Evolutionary conservation across 73 alveolate genomes (phyloP).

Genomic region (Uronychia binucleata): DNA sequence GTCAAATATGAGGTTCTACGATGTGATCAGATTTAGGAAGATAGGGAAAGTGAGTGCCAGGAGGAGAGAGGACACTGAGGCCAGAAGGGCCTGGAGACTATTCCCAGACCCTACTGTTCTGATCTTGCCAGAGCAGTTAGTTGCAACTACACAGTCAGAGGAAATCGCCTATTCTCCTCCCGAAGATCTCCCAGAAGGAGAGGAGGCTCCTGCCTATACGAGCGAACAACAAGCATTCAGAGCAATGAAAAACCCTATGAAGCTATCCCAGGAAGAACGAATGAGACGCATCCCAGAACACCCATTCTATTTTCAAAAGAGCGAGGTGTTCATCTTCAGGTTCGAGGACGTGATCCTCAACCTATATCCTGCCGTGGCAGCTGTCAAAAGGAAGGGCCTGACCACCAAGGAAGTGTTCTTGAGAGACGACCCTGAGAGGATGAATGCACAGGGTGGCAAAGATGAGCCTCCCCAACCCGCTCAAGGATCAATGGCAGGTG

Average conservation of each 20-base stretch:
- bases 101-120: conserved; percentile 32
- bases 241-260: background rate
- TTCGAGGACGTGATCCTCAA: conserved; percentile 58
- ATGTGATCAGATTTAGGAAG: conserved; percentile 48
- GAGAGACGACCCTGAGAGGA: conserved; percentile 55
- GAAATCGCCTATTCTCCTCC: background rate
- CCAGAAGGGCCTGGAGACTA: conserved; percentile 23
- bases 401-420: conserved; percentile 57
- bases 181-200: conserved; percentile 14
- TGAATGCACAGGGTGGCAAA: background rate
- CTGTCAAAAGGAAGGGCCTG: conserved; percentile 51
- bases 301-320: conserved; percentile 36
- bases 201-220: background rate
- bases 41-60: conserved; percentile 33
- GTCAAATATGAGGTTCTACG: conserved; percentile 57
- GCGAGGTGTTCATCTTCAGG: conserved; percentile 47
- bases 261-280: background rate
- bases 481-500: conserved; percentile 1
- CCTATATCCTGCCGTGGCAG: conserved; percentile 53
- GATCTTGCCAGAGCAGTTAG: conserved; percentile 8
- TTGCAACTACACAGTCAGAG: conserved; percentile 24
- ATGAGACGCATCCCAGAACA: conserved; percentile 3
- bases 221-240: background rate
- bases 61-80: conserved; percentile 21
- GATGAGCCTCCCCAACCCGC: background rate